phyloP scores from a whole-genome alignment of 2,329 filamentous ascomycete species.

The Rutstroemia sp. region DNA sequence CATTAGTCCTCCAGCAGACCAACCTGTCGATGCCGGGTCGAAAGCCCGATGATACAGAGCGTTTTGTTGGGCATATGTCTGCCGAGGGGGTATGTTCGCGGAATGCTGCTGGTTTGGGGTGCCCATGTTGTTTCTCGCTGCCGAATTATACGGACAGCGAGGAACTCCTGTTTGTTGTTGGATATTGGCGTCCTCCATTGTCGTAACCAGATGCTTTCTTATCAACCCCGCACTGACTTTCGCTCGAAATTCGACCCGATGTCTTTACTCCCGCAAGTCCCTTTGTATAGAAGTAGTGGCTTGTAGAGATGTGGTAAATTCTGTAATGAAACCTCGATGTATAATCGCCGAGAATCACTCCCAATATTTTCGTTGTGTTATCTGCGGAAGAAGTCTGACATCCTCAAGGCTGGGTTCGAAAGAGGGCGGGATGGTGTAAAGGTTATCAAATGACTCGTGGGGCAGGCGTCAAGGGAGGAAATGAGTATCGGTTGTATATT shows the following conservation, averaged over 20 bases:
- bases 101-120: neutral
- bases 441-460: neutral
- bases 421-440: neutral
- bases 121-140: neutral
- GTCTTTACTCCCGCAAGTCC: neutral
- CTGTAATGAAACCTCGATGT: neutral
- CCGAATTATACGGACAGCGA: constrained; percentile 1
- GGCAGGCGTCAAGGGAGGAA: neutral
- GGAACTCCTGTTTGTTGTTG: neutral
- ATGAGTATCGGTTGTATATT: neutral
- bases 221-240: constrained; percentile 8
- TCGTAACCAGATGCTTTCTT: constrained; percentile 1
- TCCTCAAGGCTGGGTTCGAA: neutral
- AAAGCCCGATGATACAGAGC: too few species aligned
- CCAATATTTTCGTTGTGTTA: neutral
- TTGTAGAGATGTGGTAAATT: neutral
- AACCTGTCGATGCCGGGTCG: too few species aligned
- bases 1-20: too few species aligned
- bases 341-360: neutral
- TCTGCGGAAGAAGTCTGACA: neutral
- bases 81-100: neutral
- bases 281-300: neutral
- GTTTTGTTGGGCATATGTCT: neutral
- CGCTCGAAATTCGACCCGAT: neutral
- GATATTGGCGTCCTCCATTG: constrained; percentile 2